phyloP scores from a whole-genome alignment of 805 yeast species.

The Pichia kluyveri region DNA sequence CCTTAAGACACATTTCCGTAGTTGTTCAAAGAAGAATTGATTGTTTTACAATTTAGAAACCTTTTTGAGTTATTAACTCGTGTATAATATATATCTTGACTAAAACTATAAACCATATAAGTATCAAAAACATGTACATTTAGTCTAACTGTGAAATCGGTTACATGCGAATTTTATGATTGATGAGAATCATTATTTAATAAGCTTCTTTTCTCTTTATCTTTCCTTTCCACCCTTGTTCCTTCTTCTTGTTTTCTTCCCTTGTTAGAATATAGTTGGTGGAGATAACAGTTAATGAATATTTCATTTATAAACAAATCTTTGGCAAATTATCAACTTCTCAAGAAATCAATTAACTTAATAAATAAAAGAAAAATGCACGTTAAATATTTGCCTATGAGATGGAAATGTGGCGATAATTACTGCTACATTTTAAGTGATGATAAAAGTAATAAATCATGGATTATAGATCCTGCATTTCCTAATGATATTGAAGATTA shows the following conservation, averaged over 20 bases:
- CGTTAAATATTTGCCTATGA: slow-evolving; percentile 74
- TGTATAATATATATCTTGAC: too few relatives aligned
- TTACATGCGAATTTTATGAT: too few relatives aligned
- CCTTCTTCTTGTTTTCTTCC: too few relatives aligned
- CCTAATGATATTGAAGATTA: slow-evolving; percentile 58
- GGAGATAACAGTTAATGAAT: background rate
- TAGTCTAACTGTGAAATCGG: too few relatives aligned
- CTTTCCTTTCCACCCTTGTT: too few relatives aligned
- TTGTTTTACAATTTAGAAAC: background rate
- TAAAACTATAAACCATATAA: too few relatives aligned
- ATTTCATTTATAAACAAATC: background rate
- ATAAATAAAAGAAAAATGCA: slow-evolving; percentile 54
- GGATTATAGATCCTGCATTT: slow-evolving; percentile 90
- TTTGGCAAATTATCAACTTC: background rate
- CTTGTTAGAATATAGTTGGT: too few relatives aligned
- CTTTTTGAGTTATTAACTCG: too few relatives aligned
- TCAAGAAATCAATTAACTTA: background rate
- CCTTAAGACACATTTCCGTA: slow-evolving; percentile 17
- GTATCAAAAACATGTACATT: too few relatives aligned
- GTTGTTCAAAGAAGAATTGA: background rate
- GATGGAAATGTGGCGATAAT: slow-evolving; percentile 93
- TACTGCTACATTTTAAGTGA: slow-evolving; percentile 77
- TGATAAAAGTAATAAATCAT: slow-evolving; percentile 52
- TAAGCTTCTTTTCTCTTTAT: too few relatives aligned
- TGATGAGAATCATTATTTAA: too few relatives aligned